Conservation (phyloP, 768 basidiomycete species). For the Phlebiopsis flavidoalba region DNA sequence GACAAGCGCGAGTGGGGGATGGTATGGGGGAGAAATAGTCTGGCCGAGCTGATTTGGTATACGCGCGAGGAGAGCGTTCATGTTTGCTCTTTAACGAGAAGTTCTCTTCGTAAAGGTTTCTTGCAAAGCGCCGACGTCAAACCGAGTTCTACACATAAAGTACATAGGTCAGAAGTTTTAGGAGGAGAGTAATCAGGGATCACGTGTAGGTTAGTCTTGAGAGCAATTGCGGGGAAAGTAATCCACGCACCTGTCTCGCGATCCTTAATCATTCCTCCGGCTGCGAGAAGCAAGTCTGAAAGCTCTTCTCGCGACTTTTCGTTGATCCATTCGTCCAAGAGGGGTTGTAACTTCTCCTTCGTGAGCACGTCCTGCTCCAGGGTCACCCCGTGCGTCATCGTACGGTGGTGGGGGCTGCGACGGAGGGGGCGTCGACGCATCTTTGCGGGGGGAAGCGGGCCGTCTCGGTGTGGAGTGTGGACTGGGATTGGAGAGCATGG, state of each 20-base stretch:
- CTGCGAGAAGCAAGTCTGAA: slow-evolving; percentile 61
- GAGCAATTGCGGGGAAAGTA: neutral
- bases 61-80: slow-evolving; percentile 61
- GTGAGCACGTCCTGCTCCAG: slow-evolving; percentile 16
- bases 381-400: slow-evolving; percentile 29
- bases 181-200: neutral
- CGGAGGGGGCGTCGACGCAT: slow-evolving; percentile 43
- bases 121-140: slow-evolving; percentile 66
- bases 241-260: slow-evolving; percentile 64
- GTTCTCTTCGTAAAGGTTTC: slow-evolving; percentile 64
- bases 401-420: slow-evolving; percentile 56
- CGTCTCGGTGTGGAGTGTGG: slow-evolving; percentile 36
- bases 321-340: slow-evolving; percentile 44
- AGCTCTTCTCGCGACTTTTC: slow-evolving; percentile 74
- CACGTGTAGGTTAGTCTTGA: slow-evolving; percentile 1
- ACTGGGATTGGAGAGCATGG: slow-evolving; percentile 28
- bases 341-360: slow-evolving; percentile 15
- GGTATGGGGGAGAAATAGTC: slow-evolving; percentile 16
- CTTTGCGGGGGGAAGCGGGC: slow-evolving; percentile 69
- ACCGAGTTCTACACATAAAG: slow-evolving; percentile 48
- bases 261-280: slow-evolving; percentile 70
- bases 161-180: neutral
- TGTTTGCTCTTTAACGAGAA: slow-evolving; percentile 65
- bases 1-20: slow-evolving; percentile 17
- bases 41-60: slow-evolving; percentile 30